A percentile compares a stretch with the other conserved stretches of the same genome.
phyloP scores from a whole-genome alignment of 1,284 basidiomycete species.

The Boletus calvinii region DNA sequence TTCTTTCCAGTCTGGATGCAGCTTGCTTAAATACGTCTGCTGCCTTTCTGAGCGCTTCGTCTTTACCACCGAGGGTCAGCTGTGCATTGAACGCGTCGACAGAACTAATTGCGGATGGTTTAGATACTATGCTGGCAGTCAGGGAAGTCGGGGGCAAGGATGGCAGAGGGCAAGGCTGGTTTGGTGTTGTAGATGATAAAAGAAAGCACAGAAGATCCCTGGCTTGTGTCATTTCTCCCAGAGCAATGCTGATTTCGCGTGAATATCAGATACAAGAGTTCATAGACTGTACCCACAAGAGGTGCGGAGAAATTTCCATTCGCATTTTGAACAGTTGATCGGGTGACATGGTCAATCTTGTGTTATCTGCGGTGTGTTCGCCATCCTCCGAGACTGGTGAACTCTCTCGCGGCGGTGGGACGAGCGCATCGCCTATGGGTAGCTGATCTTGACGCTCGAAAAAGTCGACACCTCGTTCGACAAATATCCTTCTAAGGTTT shows the following conservation, averaged over 20 bases:
- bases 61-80: constrained; percentile 71
- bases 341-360: constrained; percentile 57
- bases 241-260: constrained; percentile 52
- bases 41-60: constrained; percentile 71
- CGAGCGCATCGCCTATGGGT: constrained; percentile 22
- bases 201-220: constrained; percentile 61
- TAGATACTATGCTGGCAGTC: constrained; percentile 62
- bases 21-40: constrained; percentile 66
- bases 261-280: constrained; percentile 12
- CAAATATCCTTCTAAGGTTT: constrained; percentile 66
- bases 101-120: constrained; percentile 61
- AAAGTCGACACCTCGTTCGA: constrained; percentile 71
- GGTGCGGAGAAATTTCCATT: constrained; percentile 62
- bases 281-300: constrained; percentile 51
- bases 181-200: constrained; percentile 43
- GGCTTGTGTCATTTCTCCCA: constrained; percentile 76
- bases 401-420: constrained; percentile 25
- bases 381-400: constrained; percentile 29
- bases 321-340: constrained; percentile 75
- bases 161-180: constrained; percentile 22
- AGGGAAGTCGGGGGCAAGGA: constrained; percentile 41
- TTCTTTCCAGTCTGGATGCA: constrained; percentile 64
- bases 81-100: constrained; percentile 75
- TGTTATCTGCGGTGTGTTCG: constrained; percentile 32
- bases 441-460: constrained; percentile 55